Base-by-base conservation (phyloP, 2,329 filamentous ascomycete genomes). In the Apiospora aurea region DNA sequence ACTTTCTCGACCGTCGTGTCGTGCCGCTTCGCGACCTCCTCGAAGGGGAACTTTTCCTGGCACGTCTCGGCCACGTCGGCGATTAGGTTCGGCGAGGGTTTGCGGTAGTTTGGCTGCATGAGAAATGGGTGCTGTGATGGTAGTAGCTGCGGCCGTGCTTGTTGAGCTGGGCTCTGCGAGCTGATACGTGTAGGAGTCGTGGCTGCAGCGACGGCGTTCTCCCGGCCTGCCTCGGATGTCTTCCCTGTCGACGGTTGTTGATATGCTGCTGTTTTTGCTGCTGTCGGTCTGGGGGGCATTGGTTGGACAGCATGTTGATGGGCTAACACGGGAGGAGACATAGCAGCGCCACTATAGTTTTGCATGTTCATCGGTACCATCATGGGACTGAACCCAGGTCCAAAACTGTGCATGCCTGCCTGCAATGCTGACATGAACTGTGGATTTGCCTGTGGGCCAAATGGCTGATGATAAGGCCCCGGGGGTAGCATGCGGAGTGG, bases 41-140 rank as follows among this genome's bases (percentile, higher is more conserved):
- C 81, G 69, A 86, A 86, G 4, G 86, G 86, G 69, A 87, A 86
- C 4, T 78, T 78, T 68, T 82, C 81, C 75, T 86, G 82, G 61
- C 84, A 84, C 0, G 85, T 87, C 75, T 87, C 83, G 4, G 85
- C 85, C 29, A 87, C 83, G 75, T 87, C 86, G 34, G 86, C 83
- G 49, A 87, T 83, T 34, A 86, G 80, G 72, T 79, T 80, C 2
- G 77, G 78, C 29, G 77, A 81, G 49, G 80, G 81, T 71, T 82
- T 84, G 38, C 80, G 80, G 57, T 80, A 79, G 44, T 75, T 80
- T 2, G 76, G 75, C 38, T 78, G 76, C 41, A 77, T 77, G 29
- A 80, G 77, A 38, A 75, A 76, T 2, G 74, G 71, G 14, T 78
- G 76, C 13, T 43, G 41, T 43, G 21, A 18, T 67, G 71, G 7